Base-by-base conservation (phyloP, 140 eudicot genomes). In the Bidens hawaiensis region DNA sequence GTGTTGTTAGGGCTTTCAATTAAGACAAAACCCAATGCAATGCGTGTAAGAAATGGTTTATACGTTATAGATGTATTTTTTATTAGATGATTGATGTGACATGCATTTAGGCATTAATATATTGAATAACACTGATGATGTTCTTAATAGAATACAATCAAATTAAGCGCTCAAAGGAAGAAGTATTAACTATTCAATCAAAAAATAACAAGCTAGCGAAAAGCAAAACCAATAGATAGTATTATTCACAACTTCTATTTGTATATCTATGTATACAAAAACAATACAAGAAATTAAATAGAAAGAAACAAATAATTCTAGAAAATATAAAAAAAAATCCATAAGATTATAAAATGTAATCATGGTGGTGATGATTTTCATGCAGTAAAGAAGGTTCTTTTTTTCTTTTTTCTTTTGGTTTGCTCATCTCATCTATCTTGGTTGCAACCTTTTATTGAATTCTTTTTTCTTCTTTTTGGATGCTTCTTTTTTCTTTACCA, bases 381-480 rank as follows among this genome's bases (percentile, higher is more conserved):
- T 74, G 79, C 79, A 67, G 49, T 58, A 72, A 74, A 67, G 69
- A 62, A 59, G 74, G 58, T 0, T 30, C 45, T 26, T 55, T 64
- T 63, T 52, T 27, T 62, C 21, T 25, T 50, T 71, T 36, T 51
- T 62, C 34, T 25, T 61, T 73, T 65, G 73, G n/a, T n/a, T n/a
- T n/a, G n/a, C n/a, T n/a, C n/a, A n/a, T n/a, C 42, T 73, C 68
- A 36, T 73, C 68, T 59, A 40, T 54, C 66, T 70, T 81, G 68
- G 54, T 73, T 89, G 81, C 85, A 83, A 72, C 90, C 66, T 49
- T 78, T 72, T 71, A 63, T 68, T 76, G 76, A 70, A 47, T 65
- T 73, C 68, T 48, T 73, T 74, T 74, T 60, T 67, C 70, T 69
- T 73, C 53, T 73, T 62, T 22, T 72, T 40, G 69, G 70, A 61